These are phyloP conservation scores for Colletotrichum filicis DNA, from an alignment of 2,329 filamentous ascomycete species.

Conservation along the genomic window DNA sequence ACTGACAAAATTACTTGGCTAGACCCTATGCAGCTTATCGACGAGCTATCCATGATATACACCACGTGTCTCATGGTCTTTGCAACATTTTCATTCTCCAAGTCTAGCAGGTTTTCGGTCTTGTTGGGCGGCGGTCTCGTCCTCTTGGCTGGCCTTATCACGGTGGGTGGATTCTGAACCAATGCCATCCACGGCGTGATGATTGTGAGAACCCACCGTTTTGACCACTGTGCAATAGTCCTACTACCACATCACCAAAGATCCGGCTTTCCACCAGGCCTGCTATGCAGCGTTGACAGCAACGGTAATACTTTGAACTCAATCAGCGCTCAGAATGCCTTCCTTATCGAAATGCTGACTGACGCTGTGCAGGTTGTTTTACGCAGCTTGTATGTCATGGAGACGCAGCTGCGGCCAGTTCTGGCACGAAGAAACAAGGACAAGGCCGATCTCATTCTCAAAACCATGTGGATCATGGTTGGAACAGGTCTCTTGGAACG, in stretches of 20 bases:
- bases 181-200: background rate
- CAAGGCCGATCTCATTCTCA: slow-evolving; percentile 60
- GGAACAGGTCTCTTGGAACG: slow-evolving; percentile 52
- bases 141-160: slow-evolving; percentile 74
- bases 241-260: slow-evolving; percentile 82
- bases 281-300: slow-evolving; percentile 80
- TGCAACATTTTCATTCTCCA: slow-evolving; percentile 79
- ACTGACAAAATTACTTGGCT: background rate
- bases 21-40: slow-evolving; percentile 71
- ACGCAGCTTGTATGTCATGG: slow-evolving; percentile 82
- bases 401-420: slow-evolving; percentile 57
- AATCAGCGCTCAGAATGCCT: background rate
- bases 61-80: slow-evolving; percentile 66
- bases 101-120: slow-evolving; percentile 59
- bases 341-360: background rate
- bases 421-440: slow-evolving; percentile 56
- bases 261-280: slow-evolving; percentile 85
- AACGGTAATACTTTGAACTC: slow-evolving; percentile 42
- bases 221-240: slow-evolving; percentile 25
- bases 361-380: slow-evolving; percentile 63
- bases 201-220: background rate
- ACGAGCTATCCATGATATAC: slow-evolving; percentile 71
- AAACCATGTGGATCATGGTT: slow-evolving; percentile 82
- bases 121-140: slow-evolving; percentile 68
- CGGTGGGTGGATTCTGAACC: slow-evolving; percentile 59